These are phyloP conservation scores for Flaveria bidentis DNA, from an alignment of 129 eudicot genomes.

Conservation along the genomic window DNA sequence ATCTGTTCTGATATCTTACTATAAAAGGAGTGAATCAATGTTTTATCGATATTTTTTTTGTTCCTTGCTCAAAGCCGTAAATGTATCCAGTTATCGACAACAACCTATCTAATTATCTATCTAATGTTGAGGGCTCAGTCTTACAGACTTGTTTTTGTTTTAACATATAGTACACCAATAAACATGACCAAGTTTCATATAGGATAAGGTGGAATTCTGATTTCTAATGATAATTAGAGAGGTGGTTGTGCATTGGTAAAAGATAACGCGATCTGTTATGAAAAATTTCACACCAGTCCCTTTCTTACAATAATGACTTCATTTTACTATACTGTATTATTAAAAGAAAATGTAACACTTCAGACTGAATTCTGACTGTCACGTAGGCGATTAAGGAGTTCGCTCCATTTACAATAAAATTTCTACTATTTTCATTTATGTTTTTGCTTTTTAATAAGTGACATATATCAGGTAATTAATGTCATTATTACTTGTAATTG, in stretches of 20 bases:
- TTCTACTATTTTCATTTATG: background rate
- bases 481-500: constrained; percentile 10
- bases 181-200: background rate
- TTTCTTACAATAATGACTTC: background rate
- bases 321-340: background rate
- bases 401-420: background rate
- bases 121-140: background rate
- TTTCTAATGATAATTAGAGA: background rate
- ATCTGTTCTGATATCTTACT: background rate
- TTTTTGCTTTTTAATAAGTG: background rate
- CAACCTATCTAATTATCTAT: background rate
- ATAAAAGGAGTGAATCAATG: background rate
- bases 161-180: background rate
- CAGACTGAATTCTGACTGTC: constrained; percentile 4
- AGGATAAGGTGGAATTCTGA: background rate
- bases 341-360: background rate
- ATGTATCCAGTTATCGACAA: background rate
- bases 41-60: background rate
- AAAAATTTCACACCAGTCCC: background rate
- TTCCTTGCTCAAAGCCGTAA: background rate
- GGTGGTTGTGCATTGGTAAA: background rate
- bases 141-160: background rate
- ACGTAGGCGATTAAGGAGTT: background rate
- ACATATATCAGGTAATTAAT: constrained; percentile 1
- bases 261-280: background rate